Base-by-base conservation (phyloP, 139 green algal species). In the Chlorella vulgaris region DNA sequence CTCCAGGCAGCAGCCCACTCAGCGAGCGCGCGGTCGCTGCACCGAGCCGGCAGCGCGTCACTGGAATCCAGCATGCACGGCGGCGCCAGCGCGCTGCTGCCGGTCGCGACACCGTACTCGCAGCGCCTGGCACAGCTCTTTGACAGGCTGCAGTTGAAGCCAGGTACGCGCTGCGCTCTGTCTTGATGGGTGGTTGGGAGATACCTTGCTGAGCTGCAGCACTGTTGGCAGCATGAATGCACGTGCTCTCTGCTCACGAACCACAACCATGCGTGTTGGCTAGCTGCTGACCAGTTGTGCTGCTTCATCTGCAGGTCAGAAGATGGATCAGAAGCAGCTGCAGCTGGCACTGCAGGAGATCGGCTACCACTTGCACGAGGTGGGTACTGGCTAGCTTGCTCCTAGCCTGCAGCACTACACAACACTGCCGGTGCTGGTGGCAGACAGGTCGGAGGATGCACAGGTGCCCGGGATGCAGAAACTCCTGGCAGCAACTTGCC, bases 51-150 rank as follows among this genome's bases (percentile, higher is more conserved):
- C n/a, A n/a, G n/a, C n/a, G n/a, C n/a, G n/a, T n/a, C n/a, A n/a
- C n/a, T n/a, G n/a, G n/a, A n/a, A n/a, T n/a, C 13, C 47, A 58
- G 47, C 47, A 15, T 58, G 47, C 47, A 58, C 47, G 47, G 47
- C 47, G 47, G 47, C 10, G 15, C 13, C 47, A 58, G 47, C n/a
- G n/a, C n/a, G n/a, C n/a, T n/a, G n/a, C n/a, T 86, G 0, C 82
- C 82, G 10, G 55, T 71, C 21, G 74, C 82, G 4, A 84, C 82
- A 2, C 63, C 74, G 13, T 86, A 76, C 74, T 86, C 82, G 0
- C 51, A 69, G 24, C 74, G 76, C 42, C 77, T 86, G 65, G 76
- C 76, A 18, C 39, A 74, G 39, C 66, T 86, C 2, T 80, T 83
- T 26, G 76, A 86, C 67, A 24, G 40, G 58, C 36, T 86, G 4